phyloP scores from a whole-genome alignment of 495 filamentous ascomycete species.

The Xylaria palmicola region DNA sequence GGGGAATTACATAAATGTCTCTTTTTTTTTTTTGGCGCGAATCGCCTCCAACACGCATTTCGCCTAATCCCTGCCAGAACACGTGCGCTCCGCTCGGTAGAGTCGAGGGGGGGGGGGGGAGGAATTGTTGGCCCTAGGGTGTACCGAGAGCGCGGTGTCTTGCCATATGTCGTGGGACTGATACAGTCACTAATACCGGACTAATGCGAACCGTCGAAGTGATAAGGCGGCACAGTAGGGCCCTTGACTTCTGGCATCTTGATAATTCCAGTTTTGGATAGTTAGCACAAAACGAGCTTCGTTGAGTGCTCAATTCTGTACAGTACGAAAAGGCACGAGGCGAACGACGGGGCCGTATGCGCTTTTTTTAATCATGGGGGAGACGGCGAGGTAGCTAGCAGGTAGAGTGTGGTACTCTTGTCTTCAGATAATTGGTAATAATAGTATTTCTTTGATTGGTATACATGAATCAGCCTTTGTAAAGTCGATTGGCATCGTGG shows the following conservation, averaged over 20 bases:
- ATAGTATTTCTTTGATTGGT: not conserved
- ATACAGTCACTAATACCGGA: not conserved
- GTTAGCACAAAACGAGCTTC: slow-evolving; percentile 1
- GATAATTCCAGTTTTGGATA: too few species aligned
- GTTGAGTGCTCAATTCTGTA: not conserved
- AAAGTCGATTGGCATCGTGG: slow-evolving; percentile 3
- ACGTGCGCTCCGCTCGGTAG: slow-evolving; percentile 5
- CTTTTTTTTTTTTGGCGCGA: too few species aligned
- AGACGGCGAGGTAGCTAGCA: not conserved
- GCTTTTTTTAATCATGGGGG: not conserved
- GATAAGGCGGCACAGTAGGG: slow-evolving; percentile 8
- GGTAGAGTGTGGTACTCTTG: not conserved
- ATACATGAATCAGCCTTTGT: not conserved
- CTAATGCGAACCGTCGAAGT: not conserved
- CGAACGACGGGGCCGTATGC: not conserved
- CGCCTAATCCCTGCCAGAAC: not conserved
- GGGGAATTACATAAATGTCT: too few species aligned
- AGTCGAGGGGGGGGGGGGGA: not conserved
- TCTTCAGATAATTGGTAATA: not conserved
- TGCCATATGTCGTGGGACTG: slow-evolving; percentile 1
- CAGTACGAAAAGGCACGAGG: not conserved
- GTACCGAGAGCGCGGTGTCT: slow-evolving; percentile 2
- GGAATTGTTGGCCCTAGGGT: not conserved
- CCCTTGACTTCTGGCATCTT: too few species aligned
- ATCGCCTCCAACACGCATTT: slow-evolving; percentile 1